phyloP scores from a whole-genome alignment of 495 filamentous ascomycete genomes.

The Hyphodiscus hymeniophilus region DNA sequence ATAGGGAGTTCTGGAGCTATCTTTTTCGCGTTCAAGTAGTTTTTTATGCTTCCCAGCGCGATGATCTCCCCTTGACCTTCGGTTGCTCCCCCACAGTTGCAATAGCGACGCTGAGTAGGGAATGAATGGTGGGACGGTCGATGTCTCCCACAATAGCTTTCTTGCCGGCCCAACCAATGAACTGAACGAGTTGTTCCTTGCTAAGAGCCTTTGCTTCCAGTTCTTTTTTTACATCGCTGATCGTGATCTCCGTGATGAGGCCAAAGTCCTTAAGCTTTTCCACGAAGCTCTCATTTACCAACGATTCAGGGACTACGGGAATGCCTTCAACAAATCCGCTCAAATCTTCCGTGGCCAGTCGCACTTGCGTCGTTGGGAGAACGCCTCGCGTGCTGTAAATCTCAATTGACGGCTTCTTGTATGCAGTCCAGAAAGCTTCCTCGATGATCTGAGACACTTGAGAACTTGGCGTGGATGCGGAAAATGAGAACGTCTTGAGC shows the following conservation, averaged over 20 bases:
- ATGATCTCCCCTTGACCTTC: conserved; percentile 57
- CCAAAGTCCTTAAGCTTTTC: conserved; percentile 69
- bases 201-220: conserved; percentile 68
- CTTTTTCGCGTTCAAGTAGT: conserved; percentile 62
- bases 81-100: conserved; percentile 60
- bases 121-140: conserved; percentile 50
- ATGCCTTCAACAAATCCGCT: conserved; percentile 83
- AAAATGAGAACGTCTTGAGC: conserved; percentile 74
- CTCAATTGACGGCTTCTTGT: conserved; percentile 71
- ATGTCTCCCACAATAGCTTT: conserved; percentile 60
- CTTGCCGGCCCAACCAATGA: conserved; percentile 71
- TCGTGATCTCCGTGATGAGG: conserved; percentile 73
- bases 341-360: conserved; percentile 71
- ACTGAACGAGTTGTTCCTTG: conserved; percentile 65
- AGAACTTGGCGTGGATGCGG: conserved; percentile 79
- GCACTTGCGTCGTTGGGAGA: conserved; percentile 65
- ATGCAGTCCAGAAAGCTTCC: conserved; percentile 90
- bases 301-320: conserved; percentile 70
- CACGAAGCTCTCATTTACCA: conserved; percentile 63
- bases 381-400: conserved; percentile 83
- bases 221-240: conserved; percentile 75
- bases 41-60: conserved; percentile 61
- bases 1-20: conserved; percentile 78
- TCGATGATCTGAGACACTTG: conserved; percentile 77
- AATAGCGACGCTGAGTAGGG: conserved; percentile 71